phyloP scores from a whole-genome alignment of 345 rosid species.

The Jatropha curcas region DNA sequence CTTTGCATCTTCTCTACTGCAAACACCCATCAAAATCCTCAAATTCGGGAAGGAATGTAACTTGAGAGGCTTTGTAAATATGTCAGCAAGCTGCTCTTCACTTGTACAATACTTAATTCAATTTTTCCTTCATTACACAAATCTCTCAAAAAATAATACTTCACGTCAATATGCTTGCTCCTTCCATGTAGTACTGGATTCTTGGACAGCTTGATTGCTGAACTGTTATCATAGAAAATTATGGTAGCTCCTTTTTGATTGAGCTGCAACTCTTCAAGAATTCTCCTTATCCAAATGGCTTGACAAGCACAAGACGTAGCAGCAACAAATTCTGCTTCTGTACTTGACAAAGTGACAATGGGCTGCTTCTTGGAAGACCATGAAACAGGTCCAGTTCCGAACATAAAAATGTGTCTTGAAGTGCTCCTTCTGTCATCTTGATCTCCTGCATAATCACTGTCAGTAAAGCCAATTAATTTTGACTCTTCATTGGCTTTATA shows the following conservation, averaged over 20 bases:
- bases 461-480: neutral
- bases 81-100: neutral
- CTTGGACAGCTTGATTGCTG: neutral
- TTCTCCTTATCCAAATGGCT: too few species aligned
- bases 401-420: neutral
- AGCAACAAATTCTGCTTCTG: neutral
- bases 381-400: neutral
- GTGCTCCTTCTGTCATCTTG: neutral
- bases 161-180: neutral
- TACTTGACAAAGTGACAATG: neutral
- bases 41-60: neutral
- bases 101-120: neutral
- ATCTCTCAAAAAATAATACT: neutral
- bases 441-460: neutral
- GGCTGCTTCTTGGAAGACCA: neutral
- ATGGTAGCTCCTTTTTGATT: neutral
- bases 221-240: neutral
- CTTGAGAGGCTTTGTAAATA: neutral
- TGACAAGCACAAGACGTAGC: neutral
- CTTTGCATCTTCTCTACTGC: neutral
- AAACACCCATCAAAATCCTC: neutral
- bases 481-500: too few species aligned
- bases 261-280: neutral
- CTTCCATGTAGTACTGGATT: slow-evolving; percentile 2
- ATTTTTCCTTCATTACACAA: neutral